Base-by-base conservation (phyloP, 331 rosid genomes). In the Arachis monticola region DNA sequence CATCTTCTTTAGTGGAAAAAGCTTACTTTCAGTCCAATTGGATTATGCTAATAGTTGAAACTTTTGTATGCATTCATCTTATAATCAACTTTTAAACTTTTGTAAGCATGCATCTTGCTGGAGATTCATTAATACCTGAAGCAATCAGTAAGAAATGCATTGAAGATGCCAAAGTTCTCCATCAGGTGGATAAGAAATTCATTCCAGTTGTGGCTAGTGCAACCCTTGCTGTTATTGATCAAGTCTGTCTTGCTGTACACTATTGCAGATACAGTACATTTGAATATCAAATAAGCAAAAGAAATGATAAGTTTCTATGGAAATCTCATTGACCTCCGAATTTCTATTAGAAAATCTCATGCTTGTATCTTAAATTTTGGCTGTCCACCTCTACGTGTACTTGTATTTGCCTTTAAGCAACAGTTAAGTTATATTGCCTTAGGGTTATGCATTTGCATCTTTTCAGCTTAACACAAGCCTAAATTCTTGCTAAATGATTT, bases 201-300 rank as follows among this genome's bases (percentile, higher is more conserved):
- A 94, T 94, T 80, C 97, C 96, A 53, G 79, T 94, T 62, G 89
- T 87, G 83, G 94, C 90, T 12, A 89, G 93, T 68, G 82, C 69
- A 78, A 88, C 81, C 71, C 88, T 94, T 77, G 97, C 96, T 75
- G 68, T 87, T 78, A 88, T 94, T 83, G 99, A 94, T 80, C 99
- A 92, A 97, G 99, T 94, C 38, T 61, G 60, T 74, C 74, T 48
- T 22, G 50, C 71, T 72, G 55, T 69, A 68, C 44, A 57, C 40
- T 31, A 31, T 59, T 38, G 27, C 27, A 22, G 27, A 22, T 22
- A 22, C 64, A 42, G 46, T 64, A 57, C 41, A 48, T 44, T 48
- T 56, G 58, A 68, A 60, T 66, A 67, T 40, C 60, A 60, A 66
- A 46, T 10, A 50, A 48, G 30, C 38, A 59, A 64, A 71, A 64